These are phyloP conservation scores for Jatropha multifida DNA, from an alignment of 441 rosid genomes.

Conservation along the genomic window DNA sequence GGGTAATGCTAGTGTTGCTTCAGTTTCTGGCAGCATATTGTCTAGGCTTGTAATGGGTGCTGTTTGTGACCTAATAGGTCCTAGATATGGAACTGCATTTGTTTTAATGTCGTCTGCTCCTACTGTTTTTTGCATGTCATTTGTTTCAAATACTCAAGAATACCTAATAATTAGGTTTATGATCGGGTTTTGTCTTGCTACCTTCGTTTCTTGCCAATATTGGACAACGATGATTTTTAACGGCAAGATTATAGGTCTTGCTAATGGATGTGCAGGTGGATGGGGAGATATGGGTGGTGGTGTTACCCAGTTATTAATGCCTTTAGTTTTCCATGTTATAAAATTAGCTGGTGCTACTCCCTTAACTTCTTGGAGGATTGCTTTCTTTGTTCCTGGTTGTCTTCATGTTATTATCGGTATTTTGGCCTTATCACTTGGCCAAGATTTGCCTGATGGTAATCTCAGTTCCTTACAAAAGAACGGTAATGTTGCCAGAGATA, in stretches of 20 bases:
- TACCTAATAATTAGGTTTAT: constrained; percentile 58
- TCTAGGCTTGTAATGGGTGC: constrained; percentile 85
- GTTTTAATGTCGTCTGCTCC: constrained; percentile 75
- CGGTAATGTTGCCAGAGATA: no score
- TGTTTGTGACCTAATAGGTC: constrained; percentile 71
- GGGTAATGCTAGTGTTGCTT: constrained; percentile 54
- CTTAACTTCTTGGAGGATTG: constrained; percentile 82
- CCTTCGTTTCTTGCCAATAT: constrained; percentile 82
- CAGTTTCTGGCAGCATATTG: constrained; percentile 64
- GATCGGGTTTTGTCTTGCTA: constrained; percentile 86
- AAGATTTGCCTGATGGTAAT: constrained; percentile 90
- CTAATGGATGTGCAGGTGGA: constrained; percentile 78
- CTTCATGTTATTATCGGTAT: no score
- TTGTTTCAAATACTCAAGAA: constrained; percentile 32
- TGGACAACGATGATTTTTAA: constrained; percentile 96
- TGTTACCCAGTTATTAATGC: constrained; percentile 77
- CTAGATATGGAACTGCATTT: constrained; percentile 75
- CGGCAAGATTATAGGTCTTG: constrained; percentile 73
- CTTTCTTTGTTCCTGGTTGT: constrained; percentile 74
- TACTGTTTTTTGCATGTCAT: constrained; percentile 76
- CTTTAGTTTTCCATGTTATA: constrained; percentile 64
- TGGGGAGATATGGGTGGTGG: constrained; percentile 97
- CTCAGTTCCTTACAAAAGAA: constrained; percentile 57
- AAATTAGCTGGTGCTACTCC: constrained; percentile 53
- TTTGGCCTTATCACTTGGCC: constrained; percentile 66